Conservation (phyloP, 2,329 filamentous ascomycete genomes). For the Ramularia endophylla region DNA sequence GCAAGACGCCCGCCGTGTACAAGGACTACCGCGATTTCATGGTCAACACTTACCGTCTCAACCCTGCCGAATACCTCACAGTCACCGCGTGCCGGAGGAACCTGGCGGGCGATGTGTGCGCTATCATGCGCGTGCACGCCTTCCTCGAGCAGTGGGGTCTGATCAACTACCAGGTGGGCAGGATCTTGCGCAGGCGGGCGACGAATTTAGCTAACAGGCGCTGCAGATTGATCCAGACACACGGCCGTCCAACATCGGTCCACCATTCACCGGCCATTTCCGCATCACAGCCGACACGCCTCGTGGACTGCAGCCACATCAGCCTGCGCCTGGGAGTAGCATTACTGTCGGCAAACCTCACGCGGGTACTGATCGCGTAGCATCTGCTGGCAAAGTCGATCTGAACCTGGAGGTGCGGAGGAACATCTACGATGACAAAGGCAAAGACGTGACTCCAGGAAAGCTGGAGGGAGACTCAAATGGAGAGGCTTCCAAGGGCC, state of each 20-base stretch:
- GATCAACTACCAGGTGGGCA: slow-evolving; percentile 88
- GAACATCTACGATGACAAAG: slow-evolving; percentile 90
- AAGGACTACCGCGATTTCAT: slow-evolving; percentile 99
- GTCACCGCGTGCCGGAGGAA: slow-evolving; percentile 95
- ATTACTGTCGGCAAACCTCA: slow-evolving; percentile 56
- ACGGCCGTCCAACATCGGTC: slow-evolving; percentile 88
- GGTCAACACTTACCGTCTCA: slow-evolving; percentile 98
- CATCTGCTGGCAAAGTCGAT: slow-evolving; percentile 67
- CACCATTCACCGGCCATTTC: slow-evolving; percentile 97
- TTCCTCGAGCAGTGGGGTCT: slow-evolving; percentile 98
- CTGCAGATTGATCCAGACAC: slow-evolving; percentile 88
- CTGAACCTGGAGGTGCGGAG: slow-evolving; percentile 88
- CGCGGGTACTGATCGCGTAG: slow-evolving; percentile 64
- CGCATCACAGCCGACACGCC: slow-evolving; percentile 93
- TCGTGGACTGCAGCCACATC: slow-evolving; percentile 88
- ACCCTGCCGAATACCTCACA: slow-evolving; percentile 92
- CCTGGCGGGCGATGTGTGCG: slow-evolving; percentile 93
- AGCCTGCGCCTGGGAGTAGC: slow-evolving; percentile 72
- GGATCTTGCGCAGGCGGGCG: background rate
- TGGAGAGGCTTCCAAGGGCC: slow-evolving; percentile 63
- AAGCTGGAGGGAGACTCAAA: slow-evolving; percentile 48
- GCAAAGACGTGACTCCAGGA: slow-evolving; percentile 71
- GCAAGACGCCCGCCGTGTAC: slow-evolving; percentile 95
- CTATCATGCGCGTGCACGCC: slow-evolving; percentile 97
- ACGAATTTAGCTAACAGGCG: background rate